These are phyloP conservation scores for Cyberlindnera nakhonratchasimensis DNA, from an alignment of 805 yeast species.

Conservation along the genomic window DNA sequence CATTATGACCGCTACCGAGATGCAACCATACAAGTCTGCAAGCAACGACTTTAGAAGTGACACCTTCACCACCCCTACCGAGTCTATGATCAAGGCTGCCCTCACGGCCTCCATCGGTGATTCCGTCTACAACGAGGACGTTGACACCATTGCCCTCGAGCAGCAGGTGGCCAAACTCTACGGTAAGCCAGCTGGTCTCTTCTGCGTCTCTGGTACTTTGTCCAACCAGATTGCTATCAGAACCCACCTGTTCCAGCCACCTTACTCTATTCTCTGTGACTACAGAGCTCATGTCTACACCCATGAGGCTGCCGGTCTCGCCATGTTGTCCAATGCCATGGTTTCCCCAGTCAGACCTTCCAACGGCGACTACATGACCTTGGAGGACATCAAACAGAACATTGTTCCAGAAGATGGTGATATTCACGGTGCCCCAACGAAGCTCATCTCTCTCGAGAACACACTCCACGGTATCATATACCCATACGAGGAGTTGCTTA, in stretches of 20 bases:
- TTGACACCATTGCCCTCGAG: conserved; percentile 63
- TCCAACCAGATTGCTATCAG: conserved; percentile 86
- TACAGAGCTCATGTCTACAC: conserved; percentile 78
- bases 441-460: conserved; percentile 79
- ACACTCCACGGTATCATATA: conserved; percentile 79
- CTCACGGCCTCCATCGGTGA: conserved; percentile 68
- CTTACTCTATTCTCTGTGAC: conserved; percentile 80
- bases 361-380: conserved; percentile 72
- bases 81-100: conserved; percentile 63
- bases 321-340: conserved; percentile 89
- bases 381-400: conserved; percentile 67
- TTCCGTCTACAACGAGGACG: conserved; percentile 82
- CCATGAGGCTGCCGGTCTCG: conserved; percentile 90
- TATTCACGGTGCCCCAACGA: conserved; percentile 86
- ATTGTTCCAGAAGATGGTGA: conserved; percentile 76
- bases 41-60: conserved; percentile 67
- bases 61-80: conserved; percentile 87
- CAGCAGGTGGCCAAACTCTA: conserved; percentile 59
- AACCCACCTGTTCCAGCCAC: conserved; percentile 74
- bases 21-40: conserved; percentile 59
- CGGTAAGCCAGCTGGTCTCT: conserved; percentile 82
- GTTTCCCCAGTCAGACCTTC: conserved; percentile 77
- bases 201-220: conserved; percentile 85
- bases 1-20: conserved; percentile 13
- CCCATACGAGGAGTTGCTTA: conserved; percentile 74